Percentiles rank a stretch among this genome's conserved stretches.
Conservation (phyloP, 352 stramenopile genomes). For the Pythium aphanidermatum region DNA sequence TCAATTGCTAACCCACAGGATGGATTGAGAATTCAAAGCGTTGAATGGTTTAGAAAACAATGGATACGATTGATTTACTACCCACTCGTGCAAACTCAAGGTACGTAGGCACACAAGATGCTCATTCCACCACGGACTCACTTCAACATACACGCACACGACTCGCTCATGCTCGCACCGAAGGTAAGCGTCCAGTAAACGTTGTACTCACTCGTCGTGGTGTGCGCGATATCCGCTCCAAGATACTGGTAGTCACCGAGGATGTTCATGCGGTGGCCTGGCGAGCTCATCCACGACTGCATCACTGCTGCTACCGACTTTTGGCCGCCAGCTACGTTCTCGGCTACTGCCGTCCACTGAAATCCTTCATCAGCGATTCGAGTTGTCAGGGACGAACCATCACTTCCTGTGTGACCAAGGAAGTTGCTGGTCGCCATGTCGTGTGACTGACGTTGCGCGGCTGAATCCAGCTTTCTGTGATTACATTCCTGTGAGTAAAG, state of each 20-base stretch:
- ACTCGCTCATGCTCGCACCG: conserved; percentile 3
- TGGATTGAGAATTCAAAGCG: too few relatives aligned
- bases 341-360: not conserved
- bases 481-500: too few relatives aligned
- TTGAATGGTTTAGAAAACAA: too few relatives aligned
- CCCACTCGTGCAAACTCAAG: too few relatives aligned
- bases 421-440: conserved; percentile 14
- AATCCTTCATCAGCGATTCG: conserved; percentile 8
- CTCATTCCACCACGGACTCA: too few relatives aligned
- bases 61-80: too few relatives aligned
- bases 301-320: conserved; percentile 11
- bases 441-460: conserved; percentile 8
- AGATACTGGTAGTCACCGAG: conserved; percentile 18
- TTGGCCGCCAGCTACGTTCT: conserved; percentile 14
- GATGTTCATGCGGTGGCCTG: conserved; percentile 18
- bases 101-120: too few relatives aligned
- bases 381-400: not conserved
- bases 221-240: conserved; percentile 6
- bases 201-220: conserved; percentile 4
- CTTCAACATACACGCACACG: conserved; percentile 6
- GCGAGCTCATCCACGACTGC: conserved; percentile 20
- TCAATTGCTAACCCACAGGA: too few relatives aligned
- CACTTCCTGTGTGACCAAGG: conserved; percentile 5
- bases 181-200: conserved; percentile 10
- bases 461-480: conserved; percentile 7